A percentile compares a stretch with the other conserved stretches of the same genome.
phyloP scores from a whole-genome alignment of 352 stramenopile genomes.

The Phytophthora niederhauseri region DNA sequence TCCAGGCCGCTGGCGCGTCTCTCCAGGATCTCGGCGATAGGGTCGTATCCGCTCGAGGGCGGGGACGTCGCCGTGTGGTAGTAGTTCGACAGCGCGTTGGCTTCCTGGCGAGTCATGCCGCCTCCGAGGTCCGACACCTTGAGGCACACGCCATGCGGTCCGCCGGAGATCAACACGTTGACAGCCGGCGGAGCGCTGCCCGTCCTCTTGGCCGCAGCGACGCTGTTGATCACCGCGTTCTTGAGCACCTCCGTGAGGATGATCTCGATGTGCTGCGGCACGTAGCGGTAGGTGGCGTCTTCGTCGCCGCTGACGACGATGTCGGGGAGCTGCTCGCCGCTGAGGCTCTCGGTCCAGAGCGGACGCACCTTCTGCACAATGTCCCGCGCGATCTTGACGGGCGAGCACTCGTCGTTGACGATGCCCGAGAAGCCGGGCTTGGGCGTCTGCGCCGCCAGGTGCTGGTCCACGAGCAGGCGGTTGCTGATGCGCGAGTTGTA shows the following conservation, averaged over 20 bases:
- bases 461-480: constrained; percentile 85
- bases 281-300: constrained; percentile 75
- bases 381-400: constrained; percentile 64
- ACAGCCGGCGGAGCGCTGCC: constrained; percentile 52
- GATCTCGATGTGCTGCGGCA: constrained; percentile 83
- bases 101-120: constrained; percentile 76
- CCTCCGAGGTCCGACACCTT: constrained; percentile 81
- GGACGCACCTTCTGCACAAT: constrained; percentile 61
- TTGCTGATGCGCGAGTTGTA: constrained; percentile 89
- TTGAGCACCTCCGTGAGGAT: constrained; percentile 86
- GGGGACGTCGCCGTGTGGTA: constrained; percentile 37
- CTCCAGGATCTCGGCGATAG: constrained; percentile 73
- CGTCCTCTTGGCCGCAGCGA: constrained; percentile 40
- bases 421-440: constrained; percentile 63
- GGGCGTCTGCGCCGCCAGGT: constrained; percentile 68
- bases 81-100: constrained; percentile 76
- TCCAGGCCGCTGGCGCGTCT: constrained; percentile 64
- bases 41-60: constrained; percentile 56
- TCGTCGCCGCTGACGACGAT: constrained; percentile 61
- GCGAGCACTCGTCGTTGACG: constrained; percentile 68
- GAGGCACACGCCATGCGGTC: constrained; percentile 75
- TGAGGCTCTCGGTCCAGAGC: constrained; percentile 60
- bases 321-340: constrained; percentile 52
- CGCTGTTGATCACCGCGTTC: constrained; percentile 79
- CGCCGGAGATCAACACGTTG: constrained; percentile 66